Percentiles rank a stretch among this genome's conserved stretches.
These are phyloP conservation scores for Auriscalpium vulgare DNA, from an alignment of 768 basidiomycete genomes.

Conservation along the genomic window DNA sequence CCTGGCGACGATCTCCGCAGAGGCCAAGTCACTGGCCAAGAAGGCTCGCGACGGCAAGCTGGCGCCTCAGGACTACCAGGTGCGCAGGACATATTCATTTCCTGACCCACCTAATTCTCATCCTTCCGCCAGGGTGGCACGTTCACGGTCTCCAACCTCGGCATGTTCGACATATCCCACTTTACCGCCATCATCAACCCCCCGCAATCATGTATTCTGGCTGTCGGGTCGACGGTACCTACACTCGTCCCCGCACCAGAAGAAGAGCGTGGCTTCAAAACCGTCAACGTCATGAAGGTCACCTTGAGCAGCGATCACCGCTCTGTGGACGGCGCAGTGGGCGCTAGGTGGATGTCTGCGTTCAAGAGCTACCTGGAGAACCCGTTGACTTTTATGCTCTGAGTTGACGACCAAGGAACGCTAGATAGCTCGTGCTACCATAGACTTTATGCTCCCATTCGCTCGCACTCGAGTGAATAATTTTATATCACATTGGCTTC, in stretches of 20 bases:
- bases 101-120: neutral
- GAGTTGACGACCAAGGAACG: conserved; percentile 19
- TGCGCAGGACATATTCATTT: conserved; percentile 19
- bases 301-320: conserved; percentile 94
- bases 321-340: conserved; percentile 93
- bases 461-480: neutral
- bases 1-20: conserved; percentile 84
- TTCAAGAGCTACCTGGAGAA: conserved; percentile 98
- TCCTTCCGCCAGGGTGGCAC: conserved; percentile 68
- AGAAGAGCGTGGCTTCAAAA: conserved; percentile 93
- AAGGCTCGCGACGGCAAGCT: conserved; percentile 97
- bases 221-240: conserved; percentile 83
- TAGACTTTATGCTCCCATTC: conserved; percentile 5
- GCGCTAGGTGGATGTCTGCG: conserved; percentile 84
- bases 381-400: conserved; percentile 94
- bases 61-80: conserved; percentile 93
- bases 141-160: conserved; percentile 98
- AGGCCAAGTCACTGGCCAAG: conserved; percentile 87
- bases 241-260: conserved; percentile 81
- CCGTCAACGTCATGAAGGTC: conserved; percentile 86
- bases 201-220: conserved; percentile 96
- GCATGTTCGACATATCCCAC: conserved; percentile 93
- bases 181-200: conserved; percentile 99
- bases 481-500: conserved; percentile 9
- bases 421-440: neutral